Conservation (phyloP, 2,329 filamentous ascomycete species). For the Aspergillus amoenus region DNA sequence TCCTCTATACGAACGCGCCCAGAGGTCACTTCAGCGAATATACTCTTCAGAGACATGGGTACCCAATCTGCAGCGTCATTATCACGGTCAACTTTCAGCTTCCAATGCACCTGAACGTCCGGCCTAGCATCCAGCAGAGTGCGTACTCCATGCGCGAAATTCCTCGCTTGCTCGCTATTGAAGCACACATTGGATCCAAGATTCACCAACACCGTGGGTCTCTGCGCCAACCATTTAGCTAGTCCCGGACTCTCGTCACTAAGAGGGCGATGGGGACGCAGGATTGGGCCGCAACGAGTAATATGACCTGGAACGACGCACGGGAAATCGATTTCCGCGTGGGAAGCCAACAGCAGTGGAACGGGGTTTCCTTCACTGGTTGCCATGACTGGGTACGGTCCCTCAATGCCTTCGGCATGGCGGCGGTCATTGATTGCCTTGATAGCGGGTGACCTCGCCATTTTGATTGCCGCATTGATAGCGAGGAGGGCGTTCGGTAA, state of each 20-base stretch:
- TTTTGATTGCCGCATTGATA: constrained; percentile 19
- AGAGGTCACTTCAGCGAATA: neutral
- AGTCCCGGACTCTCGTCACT: constrained; percentile 38
- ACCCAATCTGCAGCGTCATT: neutral
- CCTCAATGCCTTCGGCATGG: constrained; percentile 21
- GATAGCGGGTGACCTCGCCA: neutral
- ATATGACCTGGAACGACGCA: constrained; percentile 34
- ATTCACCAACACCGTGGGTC: constrained; percentile 47
- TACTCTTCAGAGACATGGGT: neutral
- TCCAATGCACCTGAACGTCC: constrained; percentile 37
- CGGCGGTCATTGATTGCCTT: constrained; percentile 24
- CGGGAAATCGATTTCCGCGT: constrained; percentile 35
- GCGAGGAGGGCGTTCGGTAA: constrained; percentile 42
- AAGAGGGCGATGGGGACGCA: constrained; percentile 31
- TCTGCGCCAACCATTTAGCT: constrained; percentile 38
- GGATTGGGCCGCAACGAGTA: constrained; percentile 46
- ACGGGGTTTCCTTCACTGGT: neutral
- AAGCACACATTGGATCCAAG: constrained; percentile 40
- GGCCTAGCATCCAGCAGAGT: constrained; percentile 31
- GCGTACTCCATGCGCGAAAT: constrained; percentile 40
- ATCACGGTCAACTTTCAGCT: constrained; percentile 19
- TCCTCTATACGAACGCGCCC: constrained; percentile 39
- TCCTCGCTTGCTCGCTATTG: constrained; percentile 27
- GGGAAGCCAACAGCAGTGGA: constrained; percentile 20
- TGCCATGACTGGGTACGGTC: constrained; percentile 16